Conservation (phyloP, 257 asterid genomes). For the Dorcoceras hygrometricum region DNA sequence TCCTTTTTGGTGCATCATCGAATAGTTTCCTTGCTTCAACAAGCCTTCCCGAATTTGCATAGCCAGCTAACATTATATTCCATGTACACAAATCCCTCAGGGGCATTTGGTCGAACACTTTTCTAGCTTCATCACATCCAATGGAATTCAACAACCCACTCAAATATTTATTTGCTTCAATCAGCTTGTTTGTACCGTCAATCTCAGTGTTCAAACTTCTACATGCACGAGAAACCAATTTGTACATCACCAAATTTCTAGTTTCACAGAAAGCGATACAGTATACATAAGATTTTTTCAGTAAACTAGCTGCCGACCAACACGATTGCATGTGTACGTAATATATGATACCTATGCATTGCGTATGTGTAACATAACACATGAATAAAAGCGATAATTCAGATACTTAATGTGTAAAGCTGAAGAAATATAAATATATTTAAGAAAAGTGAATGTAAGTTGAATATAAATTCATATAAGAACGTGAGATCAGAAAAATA, state of each 20-base stretch:
- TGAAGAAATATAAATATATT: too few relatives aligned
- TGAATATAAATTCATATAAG: too few relatives aligned
- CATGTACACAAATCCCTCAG: slow-evolving; percentile 62
- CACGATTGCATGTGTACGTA: too few relatives aligned
- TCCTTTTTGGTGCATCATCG: slow-evolving; percentile 41
- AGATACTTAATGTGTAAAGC: too few relatives aligned
- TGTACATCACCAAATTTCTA: slow-evolving; percentile 28
- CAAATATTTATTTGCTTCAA: slow-evolving; percentile 38
- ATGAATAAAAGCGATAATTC: too few relatives aligned
- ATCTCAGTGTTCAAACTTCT: slow-evolving; percentile 16
- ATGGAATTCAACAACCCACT: slow-evolving; percentile 35
- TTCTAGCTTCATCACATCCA: slow-evolving; percentile 53
- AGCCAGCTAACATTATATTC: slow-evolving; percentile 68
- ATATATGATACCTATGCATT: too few relatives aligned
- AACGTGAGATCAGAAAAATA: too few relatives aligned
- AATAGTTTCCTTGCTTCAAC: slow-evolving; percentile 59
- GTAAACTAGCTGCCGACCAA: too few relatives aligned
- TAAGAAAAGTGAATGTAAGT: too few relatives aligned
- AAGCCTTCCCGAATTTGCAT: slow-evolving; percentile 57
- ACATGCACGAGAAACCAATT: slow-evolving; percentile 24
- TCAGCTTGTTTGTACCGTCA: slow-evolving; percentile 21
- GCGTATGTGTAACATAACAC: too few relatives aligned
- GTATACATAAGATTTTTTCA: neutral
- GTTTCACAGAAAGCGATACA: neutral
- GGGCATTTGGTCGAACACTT: slow-evolving; percentile 70